Base-by-base conservation (phyloP, 345 rosid genomes). In the Hirschfeldia incana region DNA sequence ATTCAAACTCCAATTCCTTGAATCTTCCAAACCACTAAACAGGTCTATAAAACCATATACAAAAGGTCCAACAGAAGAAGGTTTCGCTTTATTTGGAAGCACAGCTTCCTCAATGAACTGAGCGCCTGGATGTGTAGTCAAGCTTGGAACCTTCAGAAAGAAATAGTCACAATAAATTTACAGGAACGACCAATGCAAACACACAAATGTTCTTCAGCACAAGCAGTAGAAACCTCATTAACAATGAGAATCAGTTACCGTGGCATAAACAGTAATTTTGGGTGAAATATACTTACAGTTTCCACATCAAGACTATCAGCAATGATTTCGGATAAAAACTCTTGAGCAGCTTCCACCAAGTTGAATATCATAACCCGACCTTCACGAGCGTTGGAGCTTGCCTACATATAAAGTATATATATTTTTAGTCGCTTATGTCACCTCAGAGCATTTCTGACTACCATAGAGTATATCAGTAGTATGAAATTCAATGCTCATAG, bases 281-380 rank as follows among this genome's bases (percentile, higher is more conserved):
- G 46, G 73, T 46, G 29, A 49, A 49, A 42, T 68, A 67, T 80
- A 78, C 92, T 85, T 87, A 94, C 97, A 83, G 88, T 51, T 78
- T 88, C 84, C 32, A 81, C 81, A 33, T 86, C 66, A 81, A 69
- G 88, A 61, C 63, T 78, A 7, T 73, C 72, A 10, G 97, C 94
- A 74, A 86, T 88, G 33, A 92, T 82, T 86, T 88, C 97, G 46
- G 97, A 91, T 59, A 94, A 85, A 83, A 94, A 94, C 80, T 94
- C 98, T 85, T 94, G 98, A 73, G 97, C 97, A 79, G 97, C 97
- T 84, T 92, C 98, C 77, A 94, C 98, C 84, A 94, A 84, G 87
- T 92, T 94, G 81, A 79, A 92, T 84, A 94, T 91, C 98, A 94
- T 94, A 17, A 94, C 98, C 37, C 97, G 88, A 58, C 97, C 98